Percentiles rank a stretch among this genome's conserved stretches.
phyloP scores from a whole-genome alignment of 164 flowering plant genomes.

The Chimonanthus praecox region DNA sequence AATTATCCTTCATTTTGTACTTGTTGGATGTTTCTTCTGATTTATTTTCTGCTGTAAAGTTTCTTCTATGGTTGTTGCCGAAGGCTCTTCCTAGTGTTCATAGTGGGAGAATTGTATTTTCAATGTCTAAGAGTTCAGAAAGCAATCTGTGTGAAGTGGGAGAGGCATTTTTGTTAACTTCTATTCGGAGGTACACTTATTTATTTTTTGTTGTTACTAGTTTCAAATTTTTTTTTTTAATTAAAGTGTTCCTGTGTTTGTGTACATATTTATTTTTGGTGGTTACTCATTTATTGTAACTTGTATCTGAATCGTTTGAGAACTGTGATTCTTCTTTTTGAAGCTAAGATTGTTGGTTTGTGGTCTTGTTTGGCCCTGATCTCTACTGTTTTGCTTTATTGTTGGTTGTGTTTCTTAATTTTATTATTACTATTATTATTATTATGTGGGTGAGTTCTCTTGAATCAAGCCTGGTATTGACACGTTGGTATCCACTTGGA shows the following conservation, averaged over 20 bases:
- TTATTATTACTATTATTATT: too few relatives aligned
- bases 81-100: conserved; percentile 49
- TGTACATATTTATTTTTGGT: too few relatives aligned
- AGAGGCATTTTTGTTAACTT: conserved; percentile 75
- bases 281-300: too few relatives aligned
- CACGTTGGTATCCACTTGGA: too few relatives aligned
- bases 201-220: not conserved
- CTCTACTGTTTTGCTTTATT: too few relatives aligned
- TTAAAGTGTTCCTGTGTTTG: not conserved
- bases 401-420: too few relatives aligned
- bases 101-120: conserved; percentile 49
- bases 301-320: too few relatives aligned
- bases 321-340: too few relatives aligned
- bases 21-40: conserved; percentile 76
- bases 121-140: conserved; percentile 55
- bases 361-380: too few relatives aligned
- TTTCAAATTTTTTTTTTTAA: not conserved
- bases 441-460: too few relatives aligned
- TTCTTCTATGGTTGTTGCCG: conserved; percentile 87
- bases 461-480: too few relatives aligned
- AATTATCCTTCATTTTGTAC: conserved; percentile 63
- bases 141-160: conserved; percentile 69
- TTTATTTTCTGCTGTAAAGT: conserved; percentile 54
- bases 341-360: too few relatives aligned
- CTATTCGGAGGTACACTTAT: conserved; percentile 60